Evolutionary conservation across 768 basidiomycete genomes (phyloP), one percentile per base, ranked within the genome.

Genomic region (Clathrus columnatus): DNA sequence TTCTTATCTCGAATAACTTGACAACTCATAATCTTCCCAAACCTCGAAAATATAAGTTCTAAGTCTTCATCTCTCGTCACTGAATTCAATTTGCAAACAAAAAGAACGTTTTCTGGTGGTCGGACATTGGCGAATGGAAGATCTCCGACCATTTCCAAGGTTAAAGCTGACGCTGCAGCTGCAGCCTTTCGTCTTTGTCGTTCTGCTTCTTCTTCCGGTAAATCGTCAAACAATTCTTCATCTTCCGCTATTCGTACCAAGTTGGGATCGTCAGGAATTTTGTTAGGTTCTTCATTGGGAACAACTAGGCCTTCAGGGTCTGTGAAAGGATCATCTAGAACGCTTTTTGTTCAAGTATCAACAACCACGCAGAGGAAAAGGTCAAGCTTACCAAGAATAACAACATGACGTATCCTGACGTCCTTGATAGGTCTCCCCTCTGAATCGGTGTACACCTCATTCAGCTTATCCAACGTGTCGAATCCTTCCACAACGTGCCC

Each of bases 81-180:
- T 20, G 90, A 81, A 65, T 99, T 99, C 60, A 98, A 80, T 66
- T 98, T 98, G 83, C 96, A 99, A 8, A 99, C 94, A 69, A 99
- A 99, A 11, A 99, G 71, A 24, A 98, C 93, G 68, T 98, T 98
- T 71, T 99, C 96, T 0, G 96, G 96, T 0, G 96, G 96, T 44
- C 93, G 82, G 44, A 99, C 93, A 64, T 95, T 93, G 23, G 96
- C 96, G 66, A 99, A 98, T 1, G 96, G 96, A 51, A 98, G 74
- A 70, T 99, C 96, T 28, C 96, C 96, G 55, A 99, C 95, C 96
- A 99, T 99, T 70, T 99, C 96, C 50, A 99, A 80, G 4, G 96
- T 98, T 36, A 99, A 73, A 0, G 96, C 96, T 45, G 93, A 92
- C 0, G 95, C 92, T 1, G 82, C 82, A 0, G 96, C 95, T 0